These are phyloP conservation scores for Centella asiatica DNA, from an alignment of 129 eudicot species.

Conservation along the genomic window DNA sequence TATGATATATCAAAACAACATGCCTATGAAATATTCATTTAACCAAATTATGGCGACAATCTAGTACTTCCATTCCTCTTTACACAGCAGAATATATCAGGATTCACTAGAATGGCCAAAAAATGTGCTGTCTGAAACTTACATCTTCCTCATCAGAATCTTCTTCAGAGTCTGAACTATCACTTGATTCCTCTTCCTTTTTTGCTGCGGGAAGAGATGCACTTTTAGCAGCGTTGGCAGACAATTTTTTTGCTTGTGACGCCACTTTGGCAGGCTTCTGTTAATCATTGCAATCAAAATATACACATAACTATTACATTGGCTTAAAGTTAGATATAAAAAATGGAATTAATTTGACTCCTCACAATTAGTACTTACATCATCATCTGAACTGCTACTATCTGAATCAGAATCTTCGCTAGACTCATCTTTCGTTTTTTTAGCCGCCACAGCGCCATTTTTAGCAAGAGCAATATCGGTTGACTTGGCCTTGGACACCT, in stretches of 20 bases:
- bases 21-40: background rate
- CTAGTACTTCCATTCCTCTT: background rate
- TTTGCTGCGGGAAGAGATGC: constrained; percentile 3
- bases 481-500: background rate
- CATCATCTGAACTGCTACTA: constrained; percentile 18
- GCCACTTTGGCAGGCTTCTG: background rate
- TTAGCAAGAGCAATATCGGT: constrained; percentile 9
- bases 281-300: background rate
- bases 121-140: background rate
- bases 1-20: background rate
- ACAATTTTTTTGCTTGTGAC: background rate
- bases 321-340: background rate
- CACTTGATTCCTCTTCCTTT: constrained; percentile 25
- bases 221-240: constrained; percentile 18
- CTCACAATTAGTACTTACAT: background rate
- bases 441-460: constrained; percentile 6
- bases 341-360: background rate
- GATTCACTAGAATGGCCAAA: background rate
- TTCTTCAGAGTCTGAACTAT: constrained; percentile 15
- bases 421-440: constrained; percentile 1
- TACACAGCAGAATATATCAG: background rate
- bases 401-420: constrained; percentile 15
- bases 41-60: background rate
- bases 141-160: constrained; percentile 15
- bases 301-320: too few species aligned